Evolutionary conservation across 805 yeast species (phyloP).

Genomic region (Dipodascus geniculatus): DNA sequence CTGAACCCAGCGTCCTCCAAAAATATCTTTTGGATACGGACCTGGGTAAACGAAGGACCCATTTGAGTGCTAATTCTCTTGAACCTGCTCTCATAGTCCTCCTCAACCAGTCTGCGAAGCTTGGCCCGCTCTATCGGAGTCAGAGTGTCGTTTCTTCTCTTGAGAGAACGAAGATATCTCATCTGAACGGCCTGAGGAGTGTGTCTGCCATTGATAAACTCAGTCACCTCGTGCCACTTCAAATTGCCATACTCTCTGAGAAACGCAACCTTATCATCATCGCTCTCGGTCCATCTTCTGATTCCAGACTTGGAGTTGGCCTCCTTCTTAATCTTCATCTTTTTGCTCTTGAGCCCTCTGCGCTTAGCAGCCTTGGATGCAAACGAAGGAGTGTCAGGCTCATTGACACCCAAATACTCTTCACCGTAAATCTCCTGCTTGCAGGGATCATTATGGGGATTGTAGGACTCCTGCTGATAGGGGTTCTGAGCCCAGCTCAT

Average conservation of each 20-base stretch:
- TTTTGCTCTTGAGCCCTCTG: not conserved
- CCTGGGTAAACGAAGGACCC: conserved; percentile 15
- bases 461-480: not conserved
- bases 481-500: not conserved
- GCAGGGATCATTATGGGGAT: not conserved
- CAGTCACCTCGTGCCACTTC: conserved; percentile 31
- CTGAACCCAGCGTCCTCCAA: conserved; percentile 3
- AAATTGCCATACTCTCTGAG: conserved; percentile 27
- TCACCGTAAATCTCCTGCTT: not conserved
- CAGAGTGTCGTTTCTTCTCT: conserved; percentile 27
- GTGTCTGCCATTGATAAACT: conserved; percentile 17
- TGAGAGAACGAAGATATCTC: conserved; percentile 33
- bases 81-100: conserved; percentile 34
- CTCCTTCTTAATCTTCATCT: not conserved
- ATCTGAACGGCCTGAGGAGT: conserved; percentile 38
- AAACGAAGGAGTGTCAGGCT: not conserved
- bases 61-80: conserved; percentile 23
- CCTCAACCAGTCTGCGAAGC: conserved; percentile 23
- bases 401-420: not conserved
- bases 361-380: not conserved
- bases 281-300: conserved; percentile 10
- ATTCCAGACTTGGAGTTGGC: not conserved
- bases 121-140: conserved; percentile 26
- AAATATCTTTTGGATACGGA: conserved; percentile 5
- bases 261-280: conserved; percentile 11